These are phyloP conservation scores for Podaxis mareebaensis DNA, from an alignment of 768 basidiomycete genomes.

Conservation along the genomic window DNA sequence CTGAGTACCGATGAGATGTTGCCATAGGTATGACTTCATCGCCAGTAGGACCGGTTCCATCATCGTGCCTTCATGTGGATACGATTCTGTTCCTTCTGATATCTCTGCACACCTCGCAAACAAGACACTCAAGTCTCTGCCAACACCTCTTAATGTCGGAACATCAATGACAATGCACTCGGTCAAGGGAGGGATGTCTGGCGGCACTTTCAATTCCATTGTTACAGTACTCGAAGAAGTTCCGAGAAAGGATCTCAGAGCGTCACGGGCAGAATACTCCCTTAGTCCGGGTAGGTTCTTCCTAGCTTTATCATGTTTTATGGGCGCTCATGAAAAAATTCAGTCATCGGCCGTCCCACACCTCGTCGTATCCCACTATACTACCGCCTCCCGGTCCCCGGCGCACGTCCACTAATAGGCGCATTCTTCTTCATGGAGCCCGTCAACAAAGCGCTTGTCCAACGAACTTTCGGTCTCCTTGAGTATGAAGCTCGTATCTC, in stretches of 20 bases:
- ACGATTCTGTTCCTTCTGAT: slow-evolving; percentile 81
- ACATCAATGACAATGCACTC: slow-evolving; percentile 57
- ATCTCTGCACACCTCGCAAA: slow-evolving; percentile 66
- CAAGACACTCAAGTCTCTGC: slow-evolving; percentile 57
- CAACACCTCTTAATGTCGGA: slow-evolving; percentile 37
- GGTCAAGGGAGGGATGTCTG: slow-evolving; percentile 53
- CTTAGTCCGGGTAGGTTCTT: slow-evolving; percentile 41
- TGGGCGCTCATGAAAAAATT: background rate
- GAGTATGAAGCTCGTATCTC: slow-evolving; percentile 31
- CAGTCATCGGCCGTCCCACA: background rate
- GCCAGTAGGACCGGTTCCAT: slow-evolving; percentile 72
- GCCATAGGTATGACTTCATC: slow-evolving; percentile 62
- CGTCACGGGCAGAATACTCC: slow-evolving; percentile 33
- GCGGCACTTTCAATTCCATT: slow-evolving; percentile 60
- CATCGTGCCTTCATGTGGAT: slow-evolving; percentile 77
- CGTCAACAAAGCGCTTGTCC: slow-evolving; percentile 42
- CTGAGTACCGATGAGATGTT: slow-evolving; percentile 6
- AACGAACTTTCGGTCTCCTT: slow-evolving; percentile 47
- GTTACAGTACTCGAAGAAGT: slow-evolving; percentile 38
- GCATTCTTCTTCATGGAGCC: slow-evolving; percentile 42
- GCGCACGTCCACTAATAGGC: slow-evolving; percentile 32
- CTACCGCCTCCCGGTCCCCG: slow-evolving; percentile 40
- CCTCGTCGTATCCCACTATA: slow-evolving; percentile 22
- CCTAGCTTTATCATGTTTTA: background rate
- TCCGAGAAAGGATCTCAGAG: slow-evolving; percentile 33